Evolutionary conservation across 179 eudicot genomes (phyloP).

Genomic region (Carnegiea gigantea): DNA sequence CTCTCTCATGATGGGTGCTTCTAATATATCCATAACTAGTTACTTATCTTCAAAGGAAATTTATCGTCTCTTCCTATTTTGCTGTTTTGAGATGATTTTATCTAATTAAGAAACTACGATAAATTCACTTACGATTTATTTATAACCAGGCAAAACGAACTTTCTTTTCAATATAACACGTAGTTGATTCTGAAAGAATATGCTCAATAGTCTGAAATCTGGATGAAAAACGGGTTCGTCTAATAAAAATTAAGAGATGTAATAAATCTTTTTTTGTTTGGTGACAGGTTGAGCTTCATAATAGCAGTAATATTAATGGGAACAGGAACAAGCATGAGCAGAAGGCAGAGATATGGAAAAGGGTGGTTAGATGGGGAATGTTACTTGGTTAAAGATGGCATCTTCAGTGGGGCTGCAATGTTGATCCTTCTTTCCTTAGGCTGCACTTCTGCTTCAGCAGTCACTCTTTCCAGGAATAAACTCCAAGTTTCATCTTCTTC

Average conservation of each 20-base stretch:
- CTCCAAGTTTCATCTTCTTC: slow-evolving; percentile 12
- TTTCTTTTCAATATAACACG: too few relatives aligned
- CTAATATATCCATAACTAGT: not conserved
- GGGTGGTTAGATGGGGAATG: slow-evolving; percentile 83
- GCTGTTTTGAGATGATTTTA: too few relatives aligned
- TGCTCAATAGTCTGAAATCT: too few relatives aligned
- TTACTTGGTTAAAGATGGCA: slow-evolving; percentile 64
- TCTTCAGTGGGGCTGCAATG: slow-evolving; percentile 46
- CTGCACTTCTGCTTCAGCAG: slow-evolving; percentile 34
- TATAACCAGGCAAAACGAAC: too few relatives aligned
- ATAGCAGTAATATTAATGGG: slow-evolving; percentile 31
- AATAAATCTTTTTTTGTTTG: not conserved
- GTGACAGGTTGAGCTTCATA: slow-evolving; percentile 58
- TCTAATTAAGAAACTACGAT: too few relatives aligned
- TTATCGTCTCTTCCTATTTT: too few relatives aligned
- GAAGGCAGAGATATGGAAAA: slow-evolving; percentile 51
- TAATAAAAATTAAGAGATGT: not conserved
- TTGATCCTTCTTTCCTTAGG: slow-evolving; percentile 46
- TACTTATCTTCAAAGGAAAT: too few relatives aligned
- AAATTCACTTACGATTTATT: too few relatives aligned
- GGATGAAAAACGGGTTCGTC: too few relatives aligned
- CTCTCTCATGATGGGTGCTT: too few relatives aligned
- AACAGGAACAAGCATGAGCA: slow-evolving; percentile 65
- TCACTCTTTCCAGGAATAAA: slow-evolving; percentile 21
- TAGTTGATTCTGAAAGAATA: too few relatives aligned